Percentiles rank a stretch among this genome's conserved stretches.
Conservation (phyloP, 1,284 basidiomycete species). For the Cryptococcus neoformans region DNA sequence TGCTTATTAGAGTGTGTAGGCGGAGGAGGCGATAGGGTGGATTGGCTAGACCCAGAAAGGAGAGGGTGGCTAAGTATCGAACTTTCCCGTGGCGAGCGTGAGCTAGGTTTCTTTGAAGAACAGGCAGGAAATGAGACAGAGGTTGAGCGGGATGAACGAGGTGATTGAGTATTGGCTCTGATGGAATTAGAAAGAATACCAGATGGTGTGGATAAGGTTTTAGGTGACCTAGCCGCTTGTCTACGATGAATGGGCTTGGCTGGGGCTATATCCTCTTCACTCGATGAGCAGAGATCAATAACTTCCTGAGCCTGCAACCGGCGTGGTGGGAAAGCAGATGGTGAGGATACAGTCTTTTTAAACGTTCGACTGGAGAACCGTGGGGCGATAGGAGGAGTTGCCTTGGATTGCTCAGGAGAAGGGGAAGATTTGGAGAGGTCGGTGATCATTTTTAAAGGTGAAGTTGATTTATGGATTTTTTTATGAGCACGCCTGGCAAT, state of each 20-base stretch:
- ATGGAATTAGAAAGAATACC: background rate
- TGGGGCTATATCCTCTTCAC: background rate
- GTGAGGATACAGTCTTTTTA: conserved; percentile 11
- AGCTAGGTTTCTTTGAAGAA: background rate
- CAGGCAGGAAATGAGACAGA: background rate
- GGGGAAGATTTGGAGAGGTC: background rate
- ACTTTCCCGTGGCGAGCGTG: background rate
- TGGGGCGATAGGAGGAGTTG: background rate
- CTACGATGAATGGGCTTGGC: background rate
- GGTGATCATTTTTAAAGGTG: background rate
- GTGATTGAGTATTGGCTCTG: background rate
- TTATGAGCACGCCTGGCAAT: background rate
- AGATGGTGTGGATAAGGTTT: background rate
- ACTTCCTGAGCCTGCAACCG: background rate
- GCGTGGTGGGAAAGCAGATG: conserved; percentile 6
- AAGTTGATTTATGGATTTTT: background rate
- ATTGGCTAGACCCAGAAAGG: background rate
- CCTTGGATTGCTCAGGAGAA: background rate
- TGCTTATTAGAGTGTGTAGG: background rate
- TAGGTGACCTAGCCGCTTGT: background rate
- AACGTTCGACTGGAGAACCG: background rate
- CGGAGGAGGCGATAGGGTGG: background rate
- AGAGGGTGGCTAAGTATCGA: background rate
- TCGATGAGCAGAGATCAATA: background rate
- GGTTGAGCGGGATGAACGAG: background rate